Percentiles rank a stretch among this genome's conserved stretches.
Conservation (phyloP, 441 rosid species). For the Hura crepitans region DNA sequence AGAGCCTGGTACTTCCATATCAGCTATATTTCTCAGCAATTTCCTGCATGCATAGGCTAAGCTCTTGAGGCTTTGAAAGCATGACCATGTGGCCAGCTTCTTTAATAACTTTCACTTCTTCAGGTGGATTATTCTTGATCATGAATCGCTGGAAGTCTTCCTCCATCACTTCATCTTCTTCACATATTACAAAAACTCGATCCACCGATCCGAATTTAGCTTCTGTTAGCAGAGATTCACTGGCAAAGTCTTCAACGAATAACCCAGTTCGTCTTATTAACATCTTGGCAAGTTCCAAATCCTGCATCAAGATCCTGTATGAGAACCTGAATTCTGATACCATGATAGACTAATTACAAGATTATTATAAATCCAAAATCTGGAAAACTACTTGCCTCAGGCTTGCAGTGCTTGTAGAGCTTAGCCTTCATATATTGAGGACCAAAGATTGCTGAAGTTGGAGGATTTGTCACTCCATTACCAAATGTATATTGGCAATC, state of each 20-base stretch:
- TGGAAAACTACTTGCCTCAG: conserved; percentile 25
- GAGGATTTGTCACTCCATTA: conserved; percentile 23
- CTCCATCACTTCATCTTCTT: conserved; percentile 24
- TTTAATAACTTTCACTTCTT: conserved; percentile 20
- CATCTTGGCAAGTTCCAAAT: conserved; percentile 29
- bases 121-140: conserved; percentile 20
- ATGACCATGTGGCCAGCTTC: conserved; percentile 32
- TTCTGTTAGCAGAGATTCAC: conserved; percentile 25
- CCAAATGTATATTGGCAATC: conserved; percentile 24
- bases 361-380: too few species aligned
- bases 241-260: conserved; percentile 21
- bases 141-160: conserved; percentile 29
- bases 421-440: conserved; percentile 21
- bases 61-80: conserved; percentile 26
- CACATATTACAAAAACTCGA: conserved; percentile 24
- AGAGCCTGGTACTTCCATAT: not conserved
- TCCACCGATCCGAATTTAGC: conserved; percentile 25
- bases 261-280: conserved; percentile 28
- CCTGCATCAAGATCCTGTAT: too few species aligned
- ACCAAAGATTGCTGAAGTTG: conserved; percentile 31
- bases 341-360: too few species aligned
- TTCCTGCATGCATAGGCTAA: conserved; percentile 10
- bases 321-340: not conserved
- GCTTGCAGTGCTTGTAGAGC: conserved; percentile 17
- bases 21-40: conserved; percentile 13